Base-by-base conservation (phyloP, 129 eudicot species). In the Dittrichia graveolens region DNA sequence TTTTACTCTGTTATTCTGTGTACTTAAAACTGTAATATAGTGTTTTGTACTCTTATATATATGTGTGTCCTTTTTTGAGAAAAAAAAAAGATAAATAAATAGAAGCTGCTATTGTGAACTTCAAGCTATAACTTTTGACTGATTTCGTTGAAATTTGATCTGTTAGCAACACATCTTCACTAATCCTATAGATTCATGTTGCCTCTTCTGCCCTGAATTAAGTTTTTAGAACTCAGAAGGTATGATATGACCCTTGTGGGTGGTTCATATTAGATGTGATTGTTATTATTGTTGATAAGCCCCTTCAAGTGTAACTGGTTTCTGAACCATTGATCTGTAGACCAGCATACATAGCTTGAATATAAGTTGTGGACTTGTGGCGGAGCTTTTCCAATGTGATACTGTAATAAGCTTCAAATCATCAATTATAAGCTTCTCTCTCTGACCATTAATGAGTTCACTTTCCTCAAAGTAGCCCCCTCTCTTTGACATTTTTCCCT, bases 401-500 rank as follows among this genome's bases (percentile, higher is more conserved):
- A 13, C 14, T 39, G 14, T 14, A 6, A 39, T 5, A 3, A 52
- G 41, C 15, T 39, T 41, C 19, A 50, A 55, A 40, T 11, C 31
- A 11, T 70, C 42, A 11, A 55, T 53, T 42, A 4, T 43, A 65
- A 24, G 42, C 79, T 24, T 74, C 53, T 13, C 12, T 74, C n/a
- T 41, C 53, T 75, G 35, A 63, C 65, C 37, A 40, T 64, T 75
- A 24, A 31, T 52, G 71, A 41, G 37, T 53, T 65, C n/a, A 45
- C 42, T 53, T 52, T 75, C 45, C 48, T n/a, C 53, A 53, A 52
- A 64, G 75, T 55, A 71, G 75, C 55, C 55, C 54, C 43, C 55
- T 59, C 68, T 59, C n/a, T 13, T 72, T 72, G 67, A 57, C 76
- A 31, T 72, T 56, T 58, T 10, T 35, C 35, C 76, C 6, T 70